Evolutionary conservation across 2,329 filamentous ascomycete species (phyloP).

Genomic region (Pleoardoris graminearum): DNA sequence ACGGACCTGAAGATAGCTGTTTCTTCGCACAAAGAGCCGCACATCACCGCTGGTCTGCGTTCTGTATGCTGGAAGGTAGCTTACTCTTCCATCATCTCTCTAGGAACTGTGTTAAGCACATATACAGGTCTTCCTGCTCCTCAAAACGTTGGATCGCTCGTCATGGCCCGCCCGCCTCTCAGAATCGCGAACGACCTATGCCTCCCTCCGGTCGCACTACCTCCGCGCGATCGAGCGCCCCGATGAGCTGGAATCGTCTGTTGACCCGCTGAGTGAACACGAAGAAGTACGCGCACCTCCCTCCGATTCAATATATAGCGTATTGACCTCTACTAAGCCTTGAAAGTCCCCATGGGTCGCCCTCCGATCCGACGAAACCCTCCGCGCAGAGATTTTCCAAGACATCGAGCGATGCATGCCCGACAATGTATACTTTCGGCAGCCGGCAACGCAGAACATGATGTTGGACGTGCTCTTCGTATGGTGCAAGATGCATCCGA

Average conservation of each 20-base stretch:
- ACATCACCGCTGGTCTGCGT: conserved; percentile 66
- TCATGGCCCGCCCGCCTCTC: conserved; percentile 71
- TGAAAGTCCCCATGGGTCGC: conserved; percentile 86
- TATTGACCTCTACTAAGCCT: conserved; percentile 55
- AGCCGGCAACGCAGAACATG: conserved; percentile 74
- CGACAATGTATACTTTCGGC: conserved; percentile 87
- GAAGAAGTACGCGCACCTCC: conserved; percentile 56
- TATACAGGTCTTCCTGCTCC: conserved; percentile 75
- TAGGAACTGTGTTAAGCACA: background rate
- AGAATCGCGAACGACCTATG: conserved; percentile 74
- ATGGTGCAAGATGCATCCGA: conserved; percentile 89
- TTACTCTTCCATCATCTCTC: background rate
- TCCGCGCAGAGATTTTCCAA: conserved; percentile 87
- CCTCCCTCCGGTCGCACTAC: conserved; percentile 71
- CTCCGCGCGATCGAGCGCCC: conserved; percentile 83
- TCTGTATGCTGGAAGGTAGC: conserved; percentile 92
- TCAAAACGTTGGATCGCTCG: conserved; percentile 65
- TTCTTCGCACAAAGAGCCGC: conserved; percentile 41
- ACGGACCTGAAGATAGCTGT: conserved; percentile 44
- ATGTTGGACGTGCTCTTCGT: conserved; percentile 90
- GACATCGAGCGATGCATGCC: conserved; percentile 91
- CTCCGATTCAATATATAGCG: conserved; percentile 26
- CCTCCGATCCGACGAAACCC: conserved; percentile 79
- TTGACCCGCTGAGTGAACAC: conserved; percentile 87
- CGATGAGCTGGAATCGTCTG: conserved; percentile 71